Evolutionary conservation across 73 alveolate genomes (phyloP).

Genomic region (Paramecium octaurelia): DNA sequence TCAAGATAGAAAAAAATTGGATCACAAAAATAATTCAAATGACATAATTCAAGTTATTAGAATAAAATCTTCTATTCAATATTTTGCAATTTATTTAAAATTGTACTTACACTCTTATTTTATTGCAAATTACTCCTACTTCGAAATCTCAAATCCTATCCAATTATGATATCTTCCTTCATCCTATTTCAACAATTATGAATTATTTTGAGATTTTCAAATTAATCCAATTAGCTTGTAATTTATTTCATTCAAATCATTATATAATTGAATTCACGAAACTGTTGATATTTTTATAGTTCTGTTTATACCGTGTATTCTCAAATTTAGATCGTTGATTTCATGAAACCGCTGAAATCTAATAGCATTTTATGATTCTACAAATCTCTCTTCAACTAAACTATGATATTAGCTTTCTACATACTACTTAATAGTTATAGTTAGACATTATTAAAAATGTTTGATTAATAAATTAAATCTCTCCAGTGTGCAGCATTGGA

Average conservation of each 20-base stretch:
- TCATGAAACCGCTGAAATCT: not conserved
- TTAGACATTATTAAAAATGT: slow-evolving; percentile 15
- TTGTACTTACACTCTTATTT: not conserved
- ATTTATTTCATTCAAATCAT: not conserved
- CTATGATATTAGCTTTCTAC: not conserved
- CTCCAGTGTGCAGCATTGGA: not conserved
- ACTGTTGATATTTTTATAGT: no score
- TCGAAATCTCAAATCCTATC: no score
- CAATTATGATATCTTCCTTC: not conserved
- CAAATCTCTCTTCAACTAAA: not conserved
- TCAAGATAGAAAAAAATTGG: not conserved
- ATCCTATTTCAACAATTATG: not conserved
- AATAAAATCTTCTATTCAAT: not conserved
- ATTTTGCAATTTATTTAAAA: not conserved
- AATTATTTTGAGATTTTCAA: not conserved
- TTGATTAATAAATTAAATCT: not conserved
- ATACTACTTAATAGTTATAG: not conserved
- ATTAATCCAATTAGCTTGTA: not conserved
- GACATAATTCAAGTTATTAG: not conserved
- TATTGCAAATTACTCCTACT: no score
- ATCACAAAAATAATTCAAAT: slow-evolving; percentile 28
- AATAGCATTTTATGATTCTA: not conserved
- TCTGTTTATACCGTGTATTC: not conserved
- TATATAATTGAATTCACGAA: not conserved
- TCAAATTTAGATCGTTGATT: not conserved